Conservation (phyloP, 78 protist species). For the Polysphondylium violaceum region DNA sequence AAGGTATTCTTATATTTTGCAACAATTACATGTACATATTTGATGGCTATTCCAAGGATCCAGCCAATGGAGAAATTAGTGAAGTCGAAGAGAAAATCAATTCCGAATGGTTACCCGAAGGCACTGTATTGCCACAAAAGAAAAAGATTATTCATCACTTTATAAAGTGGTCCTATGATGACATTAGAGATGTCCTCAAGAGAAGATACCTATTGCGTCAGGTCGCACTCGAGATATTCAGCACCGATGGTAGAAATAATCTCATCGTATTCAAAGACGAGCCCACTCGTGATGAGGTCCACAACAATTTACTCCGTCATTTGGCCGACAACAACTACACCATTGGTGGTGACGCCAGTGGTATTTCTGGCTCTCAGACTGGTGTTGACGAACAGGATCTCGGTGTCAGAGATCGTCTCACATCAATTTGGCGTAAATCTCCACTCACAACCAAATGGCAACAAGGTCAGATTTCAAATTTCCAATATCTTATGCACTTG, state of each 20-base stretch:
- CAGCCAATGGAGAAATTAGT: constrained; percentile 54
- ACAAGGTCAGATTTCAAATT: constrained; percentile 91
- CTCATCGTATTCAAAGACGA: constrained; percentile 65
- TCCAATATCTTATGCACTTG: constrained; percentile 92
- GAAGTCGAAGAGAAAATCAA: constrained; percentile 75
- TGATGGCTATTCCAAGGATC: constrained; percentile 64
- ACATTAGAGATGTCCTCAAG: constrained; percentile 73
- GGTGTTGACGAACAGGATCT: constrained; percentile 46
- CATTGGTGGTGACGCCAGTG: constrained; percentile 35
- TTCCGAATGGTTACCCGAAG: constrained; percentile 66
- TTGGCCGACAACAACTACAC: constrained; percentile 4
- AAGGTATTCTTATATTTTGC: constrained; percentile 75
- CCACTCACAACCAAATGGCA: constrained; percentile 80
- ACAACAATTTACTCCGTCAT: constrained; percentile 15
- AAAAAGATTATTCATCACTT: constrained; percentile 52
- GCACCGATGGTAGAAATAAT: constrained; percentile 71
- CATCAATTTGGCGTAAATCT: constrained; percentile 65
- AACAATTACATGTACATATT: constrained; percentile 69
- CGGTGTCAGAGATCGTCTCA: constrained; percentile 48
- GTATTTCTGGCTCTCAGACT: constrained; percentile 44
- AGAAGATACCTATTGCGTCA: constrained; percentile 81
- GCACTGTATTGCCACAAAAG: constrained; percentile 33
- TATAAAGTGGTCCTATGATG: constrained; percentile 80
- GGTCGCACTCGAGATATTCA: constrained; percentile 87
- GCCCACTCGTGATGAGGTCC: constrained; percentile 62